A percentile compares a stretch with the other conserved stretches of the same genome.
Conservation (phyloP, 805 yeast species). For the Lachancea thermotolerans region DNA sequence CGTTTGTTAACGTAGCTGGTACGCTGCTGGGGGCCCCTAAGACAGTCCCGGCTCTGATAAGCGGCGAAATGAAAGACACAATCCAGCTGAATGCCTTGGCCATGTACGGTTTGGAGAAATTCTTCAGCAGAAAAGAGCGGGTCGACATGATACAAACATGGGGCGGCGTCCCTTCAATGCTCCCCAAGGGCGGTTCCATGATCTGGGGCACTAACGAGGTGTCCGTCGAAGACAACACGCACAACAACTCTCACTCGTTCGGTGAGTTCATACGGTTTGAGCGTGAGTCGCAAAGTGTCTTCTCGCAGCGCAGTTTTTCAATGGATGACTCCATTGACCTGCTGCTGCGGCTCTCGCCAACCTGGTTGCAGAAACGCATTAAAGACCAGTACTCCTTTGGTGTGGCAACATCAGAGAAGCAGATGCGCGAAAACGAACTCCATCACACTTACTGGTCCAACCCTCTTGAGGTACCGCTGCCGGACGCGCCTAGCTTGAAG, state of each 20-base stretch:
- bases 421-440: conserved; percentile 59
- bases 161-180: conserved; percentile 84
- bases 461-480: conserved; percentile 86
- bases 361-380: conserved; percentile 66
- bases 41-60: conserved; percentile 81
- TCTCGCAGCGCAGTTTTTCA: conserved; percentile 45
- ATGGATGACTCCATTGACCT: conserved; percentile 61
- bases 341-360: conserved; percentile 58
- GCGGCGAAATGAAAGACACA: conserved; percentile 98
- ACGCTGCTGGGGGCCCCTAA: conserved; percentile 92
- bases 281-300: conserved; percentile 6
- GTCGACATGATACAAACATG: conserved; percentile 74
- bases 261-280: conserved; percentile 70
- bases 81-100: conserved; percentile 90
- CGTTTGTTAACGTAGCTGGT: conserved; percentile 84
- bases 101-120: conserved; percentile 88
- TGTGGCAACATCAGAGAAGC: conserved; percentile 49
- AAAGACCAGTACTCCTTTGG: conserved; percentile 74
- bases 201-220: conserved; percentile 80
- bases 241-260: conserved; percentile 39
- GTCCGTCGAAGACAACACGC: conserved; percentile 56
- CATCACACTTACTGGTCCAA: conserved; percentile 84
- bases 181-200: conserved; percentile 89
- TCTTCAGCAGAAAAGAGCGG: conserved; percentile 84
- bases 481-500: conserved; percentile 89